Evolutionary conservation across 768 basidiomycete genomes (phyloP).

Genomic region (Clitopilus passeckerianus): DNA sequence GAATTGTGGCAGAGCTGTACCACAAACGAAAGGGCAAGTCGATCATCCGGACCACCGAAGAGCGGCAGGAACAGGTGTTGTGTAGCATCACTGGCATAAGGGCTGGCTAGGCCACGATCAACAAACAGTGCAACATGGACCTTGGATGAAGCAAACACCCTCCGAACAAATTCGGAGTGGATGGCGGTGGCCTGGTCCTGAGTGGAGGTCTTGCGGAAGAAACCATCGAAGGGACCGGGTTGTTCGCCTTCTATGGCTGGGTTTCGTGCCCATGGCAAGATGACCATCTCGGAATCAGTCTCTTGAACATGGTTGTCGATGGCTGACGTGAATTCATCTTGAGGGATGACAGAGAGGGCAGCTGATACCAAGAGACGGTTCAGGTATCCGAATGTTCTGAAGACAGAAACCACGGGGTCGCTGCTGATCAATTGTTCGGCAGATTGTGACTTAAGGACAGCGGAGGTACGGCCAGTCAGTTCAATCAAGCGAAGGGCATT

Average conservation of each 20-base stretch:
- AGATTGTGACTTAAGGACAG: constrained; percentile 77
- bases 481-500: constrained; percentile 88
- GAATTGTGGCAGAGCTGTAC: constrained; percentile 70
- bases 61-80: constrained; percentile 83
- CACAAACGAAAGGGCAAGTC: constrained; percentile 75
- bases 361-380: constrained; percentile 63
- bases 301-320: constrained; percentile 59
- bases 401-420: constrained; percentile 70
- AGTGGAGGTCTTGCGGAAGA: constrained; percentile 53
- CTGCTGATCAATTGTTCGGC: constrained; percentile 63
- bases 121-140: constrained; percentile 84
- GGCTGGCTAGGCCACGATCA: constrained; percentile 53
- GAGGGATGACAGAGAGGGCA: constrained; percentile 70
- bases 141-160: constrained; percentile 62
- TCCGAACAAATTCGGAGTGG: constrained; percentile 83
- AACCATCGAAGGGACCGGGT: constrained; percentile 53
- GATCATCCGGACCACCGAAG: constrained; percentile 93
- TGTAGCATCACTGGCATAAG: constrained; percentile 17
- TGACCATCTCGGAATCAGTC: constrained; percentile 62
- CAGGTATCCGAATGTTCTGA: constrained; percentile 73
- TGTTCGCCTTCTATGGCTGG: constrained; percentile 22
- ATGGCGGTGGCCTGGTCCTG: constrained; percentile 49
- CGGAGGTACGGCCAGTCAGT: constrained; percentile 82
- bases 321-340: constrained; percentile 64
- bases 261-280: constrained; percentile 77